phyloP scores from a whole-genome alignment of 129 eudicot genomes.

The Flaveria robusta region DNA sequence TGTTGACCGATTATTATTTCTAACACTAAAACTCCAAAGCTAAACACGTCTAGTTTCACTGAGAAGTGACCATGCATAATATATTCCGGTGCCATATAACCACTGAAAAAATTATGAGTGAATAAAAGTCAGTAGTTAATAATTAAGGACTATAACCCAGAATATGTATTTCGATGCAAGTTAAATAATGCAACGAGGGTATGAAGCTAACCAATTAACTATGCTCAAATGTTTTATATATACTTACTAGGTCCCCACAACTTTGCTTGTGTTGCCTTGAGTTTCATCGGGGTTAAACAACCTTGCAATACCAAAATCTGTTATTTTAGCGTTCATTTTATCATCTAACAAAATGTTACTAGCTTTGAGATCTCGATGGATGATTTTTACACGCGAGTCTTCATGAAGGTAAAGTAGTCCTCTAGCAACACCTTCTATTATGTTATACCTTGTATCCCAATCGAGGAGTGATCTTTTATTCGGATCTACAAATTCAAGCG shows the following conservation, averaged over 20 bases:
- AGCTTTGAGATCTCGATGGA: slow-evolving; percentile 9
- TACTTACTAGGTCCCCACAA: background rate
- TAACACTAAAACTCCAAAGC: slow-evolving; percentile 31
- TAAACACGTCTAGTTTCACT: slow-evolving; percentile 29
- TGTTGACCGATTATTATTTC: slow-evolving; percentile 3
- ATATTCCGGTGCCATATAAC: background rate
- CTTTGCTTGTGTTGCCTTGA: background rate
- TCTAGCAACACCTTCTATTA: background rate
- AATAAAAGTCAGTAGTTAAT: background rate
- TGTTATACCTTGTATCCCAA: slow-evolving; percentile 7
- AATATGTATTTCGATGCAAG: background rate
- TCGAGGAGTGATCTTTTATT: background rate
- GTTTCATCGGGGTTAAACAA: slow-evolving; percentile 1
- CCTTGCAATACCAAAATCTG: background rate
- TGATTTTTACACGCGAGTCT: background rate
- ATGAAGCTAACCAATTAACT: background rate
- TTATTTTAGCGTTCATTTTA: background rate
- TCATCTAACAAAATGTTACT: background rate
- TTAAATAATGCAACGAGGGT: background rate
- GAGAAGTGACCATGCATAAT: slow-evolving; percentile 22
- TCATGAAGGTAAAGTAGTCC: slow-evolving; percentile 8
- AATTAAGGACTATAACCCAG: no score
- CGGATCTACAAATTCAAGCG: background rate
- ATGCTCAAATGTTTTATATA: background rate
- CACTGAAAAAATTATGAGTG: background rate